These are phyloP conservation scores for Phanerochaete carnosa DNA, from an alignment of 768 basidiomycete genomes.

Conservation along the genomic window DNA sequence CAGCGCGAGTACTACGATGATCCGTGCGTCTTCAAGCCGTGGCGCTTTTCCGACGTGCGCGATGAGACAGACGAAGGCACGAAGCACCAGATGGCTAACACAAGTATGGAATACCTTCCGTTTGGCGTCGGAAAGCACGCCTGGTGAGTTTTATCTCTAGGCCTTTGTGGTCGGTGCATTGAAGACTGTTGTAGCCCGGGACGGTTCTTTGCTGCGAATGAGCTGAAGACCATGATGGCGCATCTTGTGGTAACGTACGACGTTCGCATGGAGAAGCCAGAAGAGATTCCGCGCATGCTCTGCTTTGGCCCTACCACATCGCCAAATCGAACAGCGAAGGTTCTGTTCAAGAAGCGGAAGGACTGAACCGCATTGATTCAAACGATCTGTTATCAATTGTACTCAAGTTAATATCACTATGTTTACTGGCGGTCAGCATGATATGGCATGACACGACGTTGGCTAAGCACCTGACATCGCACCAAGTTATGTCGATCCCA, in stretches of 20 bases:
- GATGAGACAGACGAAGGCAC: conserved; percentile 28
- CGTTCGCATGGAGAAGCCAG: not conserved
- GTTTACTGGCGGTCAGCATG: too few species aligned
- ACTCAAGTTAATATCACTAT: too few species aligned
- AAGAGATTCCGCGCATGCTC: not conserved
- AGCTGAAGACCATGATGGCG: conserved; percentile 4
- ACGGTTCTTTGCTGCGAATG: not conserved
- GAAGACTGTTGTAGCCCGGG: not conserved
- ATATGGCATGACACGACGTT: too few species aligned
- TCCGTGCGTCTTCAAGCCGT: conserved; percentile 36
- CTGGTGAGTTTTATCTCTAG: conserved; percentile 1
- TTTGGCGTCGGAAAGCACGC: conserved; percentile 6
- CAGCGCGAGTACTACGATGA: conserved; percentile 22
- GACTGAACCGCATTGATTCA: not conserved
- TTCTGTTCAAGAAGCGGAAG: conserved; percentile 22
- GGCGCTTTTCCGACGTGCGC: conserved; percentile 35
- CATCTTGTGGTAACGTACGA: not conserved
- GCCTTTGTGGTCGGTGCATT: not conserved
- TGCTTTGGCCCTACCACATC: not conserved
- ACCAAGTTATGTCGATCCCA: too few species aligned
- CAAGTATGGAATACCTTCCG: not conserved
- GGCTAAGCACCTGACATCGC: too few species aligned
- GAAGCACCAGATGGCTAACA: not conserved
- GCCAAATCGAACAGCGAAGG: conserved; percentile 11
- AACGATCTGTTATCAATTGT: too few species aligned